Evolutionary conservation across 2,329 filamentous ascomycete species (phyloP).

Genomic region (Pseudocercospora ulei): DNA sequence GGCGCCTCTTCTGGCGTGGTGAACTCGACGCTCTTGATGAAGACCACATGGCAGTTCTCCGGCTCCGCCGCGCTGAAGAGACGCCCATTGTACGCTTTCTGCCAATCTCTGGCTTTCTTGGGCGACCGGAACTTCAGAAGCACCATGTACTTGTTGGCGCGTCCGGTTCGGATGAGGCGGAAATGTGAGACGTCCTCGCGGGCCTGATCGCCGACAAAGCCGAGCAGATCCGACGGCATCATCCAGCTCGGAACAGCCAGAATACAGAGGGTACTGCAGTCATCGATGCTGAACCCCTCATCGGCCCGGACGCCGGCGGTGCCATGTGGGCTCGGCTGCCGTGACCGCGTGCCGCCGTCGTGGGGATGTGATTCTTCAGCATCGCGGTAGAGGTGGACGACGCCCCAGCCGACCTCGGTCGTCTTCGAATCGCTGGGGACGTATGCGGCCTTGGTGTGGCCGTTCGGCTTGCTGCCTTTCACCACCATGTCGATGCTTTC

Average conservation of each 20-base stretch:
- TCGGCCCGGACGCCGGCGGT: constrained; percentile 17
- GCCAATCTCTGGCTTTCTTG: constrained; percentile 66
- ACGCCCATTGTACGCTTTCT: constrained; percentile 80
- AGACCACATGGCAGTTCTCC: constrained; percentile 89
- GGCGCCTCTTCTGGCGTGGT: constrained; percentile 49
- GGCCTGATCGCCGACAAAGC: constrained; percentile 82
- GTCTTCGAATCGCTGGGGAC: constrained; percentile 59
- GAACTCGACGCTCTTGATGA: constrained; percentile 85
- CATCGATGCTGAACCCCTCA: constrained; percentile 43
- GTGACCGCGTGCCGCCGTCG: constrained; percentile 41
- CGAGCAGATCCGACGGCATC: constrained; percentile 79
- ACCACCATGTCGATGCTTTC: constrained; percentile 69
- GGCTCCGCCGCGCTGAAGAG: constrained; percentile 68
- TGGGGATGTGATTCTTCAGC: constrained; percentile 60
- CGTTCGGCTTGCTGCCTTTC: constrained; percentile 27
- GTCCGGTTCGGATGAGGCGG: constrained; percentile 80
- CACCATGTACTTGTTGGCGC: constrained; percentile 86
- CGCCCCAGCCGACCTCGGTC: constrained; percentile 78
- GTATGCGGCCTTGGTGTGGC: constrained; percentile 71
- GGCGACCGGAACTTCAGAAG: constrained; percentile 83
- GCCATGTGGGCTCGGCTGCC: constrained; percentile 32
- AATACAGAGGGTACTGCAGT: constrained; percentile 83
- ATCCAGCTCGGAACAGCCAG: constrained; percentile 91
- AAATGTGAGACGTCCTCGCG: constrained; percentile 83
- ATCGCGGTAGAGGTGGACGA: constrained; percentile 90